These are phyloP conservation scores for Tephrocybe sp. DNA, from an alignment of 768 basidiomycete genomes.

Conservation along the genomic window DNA sequence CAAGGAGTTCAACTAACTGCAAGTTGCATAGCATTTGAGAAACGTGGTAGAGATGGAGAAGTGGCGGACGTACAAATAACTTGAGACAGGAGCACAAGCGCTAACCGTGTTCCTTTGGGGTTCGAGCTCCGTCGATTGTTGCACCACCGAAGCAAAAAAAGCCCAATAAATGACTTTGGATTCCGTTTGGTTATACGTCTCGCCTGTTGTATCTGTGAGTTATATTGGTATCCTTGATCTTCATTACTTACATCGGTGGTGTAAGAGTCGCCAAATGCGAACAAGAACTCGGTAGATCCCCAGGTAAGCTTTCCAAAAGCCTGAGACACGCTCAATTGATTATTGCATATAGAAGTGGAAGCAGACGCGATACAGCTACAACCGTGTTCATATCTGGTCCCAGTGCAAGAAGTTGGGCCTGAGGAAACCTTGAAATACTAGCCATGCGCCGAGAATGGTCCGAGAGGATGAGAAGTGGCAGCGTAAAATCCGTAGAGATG, in stretches of 20 bases:
- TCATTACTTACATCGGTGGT: slow-evolving; percentile 35
- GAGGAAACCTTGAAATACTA: too few species aligned
- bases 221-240: not conserved
- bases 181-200: slow-evolving; percentile 53
- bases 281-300: slow-evolving; percentile 52
- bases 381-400: not conserved
- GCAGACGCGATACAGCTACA: slow-evolving; percentile 3
- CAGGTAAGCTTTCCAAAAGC: slow-evolving; percentile 39
- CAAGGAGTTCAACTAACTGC: slow-evolving; percentile 58
- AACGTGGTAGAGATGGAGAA: not conserved
- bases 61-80: slow-evolving; percentile 51
- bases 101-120: slow-evolving; percentile 45
- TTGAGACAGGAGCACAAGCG: slow-evolving; percentile 61
- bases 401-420: too few species aligned
- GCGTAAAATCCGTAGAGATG: slow-evolving; percentile 9
- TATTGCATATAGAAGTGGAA: slow-evolving; percentile 1
- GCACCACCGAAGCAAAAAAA: slow-evolving; percentile 62
- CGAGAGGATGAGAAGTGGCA: slow-evolving; percentile 5
- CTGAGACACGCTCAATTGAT: slow-evolving; percentile 3
- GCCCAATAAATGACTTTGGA: slow-evolving; percentile 46
- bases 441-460: slow-evolving; percentile 5
- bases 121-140: slow-evolving; percentile 51
- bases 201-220: slow-evolving; percentile 36
- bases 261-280: slow-evolving; percentile 66
- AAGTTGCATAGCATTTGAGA: not conserved